Evolutionary conservation across 2,329 filamentous ascomycete species (phyloP).

Genomic region (Xylariaceae sp.): DNA sequence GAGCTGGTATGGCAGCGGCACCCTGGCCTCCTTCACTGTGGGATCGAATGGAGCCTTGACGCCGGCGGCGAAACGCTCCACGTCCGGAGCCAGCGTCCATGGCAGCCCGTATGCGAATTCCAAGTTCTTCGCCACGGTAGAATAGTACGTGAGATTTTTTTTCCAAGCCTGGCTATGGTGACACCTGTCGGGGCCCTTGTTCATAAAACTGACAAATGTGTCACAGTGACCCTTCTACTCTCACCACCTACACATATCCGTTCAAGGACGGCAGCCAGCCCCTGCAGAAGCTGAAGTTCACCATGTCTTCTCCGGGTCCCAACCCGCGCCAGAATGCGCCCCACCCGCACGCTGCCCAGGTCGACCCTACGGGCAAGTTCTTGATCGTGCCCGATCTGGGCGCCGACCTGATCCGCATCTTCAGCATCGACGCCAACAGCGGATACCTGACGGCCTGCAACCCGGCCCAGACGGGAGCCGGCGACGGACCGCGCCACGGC

Average conservation of each 20-base stretch:
- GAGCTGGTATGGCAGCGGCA: constrained; percentile 32
- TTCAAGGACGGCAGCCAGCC: constrained; percentile 26
- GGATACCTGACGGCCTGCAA: constrained; percentile 43
- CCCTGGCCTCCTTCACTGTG: constrained; percentile 32
- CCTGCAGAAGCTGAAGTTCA: constrained; percentile 37
- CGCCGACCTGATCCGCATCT: constrained; percentile 49
- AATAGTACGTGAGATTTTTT: constrained; percentile 34
- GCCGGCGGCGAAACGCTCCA: constrained; percentile 28
- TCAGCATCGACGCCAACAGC: constrained; percentile 40
- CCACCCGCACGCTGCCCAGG: constrained; percentile 48
- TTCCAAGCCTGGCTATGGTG: too few relatives aligned
- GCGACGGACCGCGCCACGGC: constrained; percentile 49
- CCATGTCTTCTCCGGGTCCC: constrained; percentile 38
- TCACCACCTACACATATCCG: constrained; percentile 40
- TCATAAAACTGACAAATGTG: too few relatives aligned
- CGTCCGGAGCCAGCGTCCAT: constrained; percentile 36
- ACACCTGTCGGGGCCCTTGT: too few relatives aligned
- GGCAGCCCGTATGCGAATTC: constrained; percentile 36
- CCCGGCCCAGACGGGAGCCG: constrained; percentile 36
- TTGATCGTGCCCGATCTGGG: constrained; percentile 49
- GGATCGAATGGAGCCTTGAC: constrained; percentile 29
- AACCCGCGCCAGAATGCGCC: constrained; percentile 48
- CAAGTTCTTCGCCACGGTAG: constrained; percentile 38
- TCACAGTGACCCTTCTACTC: constrained; percentile 36
- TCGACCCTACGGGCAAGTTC: constrained; percentile 44